These are phyloP conservation scores for Colletotrichum musicola DNA, from an alignment of 2,329 filamentous ascomycete genomes.

Conservation along the genomic window DNA sequence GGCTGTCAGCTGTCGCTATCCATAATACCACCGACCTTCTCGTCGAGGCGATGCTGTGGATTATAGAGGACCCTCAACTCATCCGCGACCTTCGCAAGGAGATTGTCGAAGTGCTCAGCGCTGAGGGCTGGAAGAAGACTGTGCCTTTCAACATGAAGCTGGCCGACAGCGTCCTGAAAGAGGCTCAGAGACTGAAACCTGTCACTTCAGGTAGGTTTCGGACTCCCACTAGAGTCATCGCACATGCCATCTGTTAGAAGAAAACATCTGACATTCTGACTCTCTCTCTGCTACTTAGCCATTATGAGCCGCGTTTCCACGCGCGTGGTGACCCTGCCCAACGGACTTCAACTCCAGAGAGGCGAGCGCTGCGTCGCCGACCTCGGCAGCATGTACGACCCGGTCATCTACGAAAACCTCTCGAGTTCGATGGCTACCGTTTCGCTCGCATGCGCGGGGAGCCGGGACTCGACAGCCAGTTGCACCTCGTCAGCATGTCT, in stretches of 20 bases:
- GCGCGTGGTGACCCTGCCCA: conserved; percentile 4
- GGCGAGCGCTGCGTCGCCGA: conserved; percentile 30
- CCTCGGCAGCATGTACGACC: conserved; percentile 12
- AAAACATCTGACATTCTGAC: background rate
- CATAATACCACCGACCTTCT: conserved; percentile 56
- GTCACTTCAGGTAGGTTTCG: background rate
- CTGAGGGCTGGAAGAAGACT: conserved; percentile 49
- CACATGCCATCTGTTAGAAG: background rate
- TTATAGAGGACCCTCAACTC: conserved; percentile 54
- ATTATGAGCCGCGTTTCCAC: conserved; percentile 29
- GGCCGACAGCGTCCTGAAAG: conserved; percentile 57
- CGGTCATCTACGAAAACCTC: conserved; percentile 2
- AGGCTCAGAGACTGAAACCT: conserved; percentile 47
- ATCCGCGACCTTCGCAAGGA: conserved; percentile 58
- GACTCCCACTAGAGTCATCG: no score
- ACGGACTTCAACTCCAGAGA: conserved; percentile 24
- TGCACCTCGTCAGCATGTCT: conserved; percentile 56
- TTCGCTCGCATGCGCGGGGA: conserved; percentile 21
- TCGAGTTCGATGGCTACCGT: conserved; percentile 12
- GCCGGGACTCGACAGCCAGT: conserved; percentile 5
- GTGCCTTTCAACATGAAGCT: conserved; percentile 53
- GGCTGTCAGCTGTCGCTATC: conserved; percentile 75
- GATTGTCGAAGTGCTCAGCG: conserved; percentile 44
- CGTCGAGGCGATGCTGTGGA: conserved; percentile 53
- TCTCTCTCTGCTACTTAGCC: background rate